Evolutionary conservation across 1,284 basidiomycete genomes (phyloP), one percentile per base, ranked within the genome.

Genomic region (Fomitiporia mediterranea): DNA sequence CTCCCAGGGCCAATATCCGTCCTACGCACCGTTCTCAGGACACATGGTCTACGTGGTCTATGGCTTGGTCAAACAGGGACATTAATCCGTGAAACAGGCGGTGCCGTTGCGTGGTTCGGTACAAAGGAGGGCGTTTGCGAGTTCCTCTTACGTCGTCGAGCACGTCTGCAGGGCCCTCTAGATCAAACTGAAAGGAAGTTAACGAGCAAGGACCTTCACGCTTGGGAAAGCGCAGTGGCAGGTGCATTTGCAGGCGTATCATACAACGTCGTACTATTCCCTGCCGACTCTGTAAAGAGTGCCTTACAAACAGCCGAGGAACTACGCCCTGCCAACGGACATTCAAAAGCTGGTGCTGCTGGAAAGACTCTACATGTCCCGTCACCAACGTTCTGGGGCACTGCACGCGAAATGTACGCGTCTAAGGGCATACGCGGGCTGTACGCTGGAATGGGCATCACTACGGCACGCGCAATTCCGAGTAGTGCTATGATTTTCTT

Each of bases 381-480:
- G n/a, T n/a, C n/a, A n/a, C 65, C 78, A 39, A 78, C 85, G 6
- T 98, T 98, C 65, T 67, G 81, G 46, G 76, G 78, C 38, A 91
- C 86, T n/a, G 83, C 84, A 19, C 76, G 70, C 62, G 82, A 83
- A 62, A 87, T 98, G 74, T 97, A 89, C 66, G 71, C 64, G 28
- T 81, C 80, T 13, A 82, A 91, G 66, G 96, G 96, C 0, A 62
- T 98, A 6, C 77, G 75, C 50, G 96, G 95, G 0, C 71, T 99
- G 60, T 99, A 99, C 71, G 91, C 94, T 11, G 92, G 96, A n/a
- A 94, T 94, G 69, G 95, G 93, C 4, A 84, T 98, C 63, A 98
- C 96, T 0, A 88, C 94, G 43, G 82, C 89, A 27, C 75, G 94
- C 55, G 86, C 90, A 0, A 86, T 94, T 52, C 95, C 95, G 1